Conservation (phyloP, 768 basidiomycete species). For the Boletus huronensis region DNA sequence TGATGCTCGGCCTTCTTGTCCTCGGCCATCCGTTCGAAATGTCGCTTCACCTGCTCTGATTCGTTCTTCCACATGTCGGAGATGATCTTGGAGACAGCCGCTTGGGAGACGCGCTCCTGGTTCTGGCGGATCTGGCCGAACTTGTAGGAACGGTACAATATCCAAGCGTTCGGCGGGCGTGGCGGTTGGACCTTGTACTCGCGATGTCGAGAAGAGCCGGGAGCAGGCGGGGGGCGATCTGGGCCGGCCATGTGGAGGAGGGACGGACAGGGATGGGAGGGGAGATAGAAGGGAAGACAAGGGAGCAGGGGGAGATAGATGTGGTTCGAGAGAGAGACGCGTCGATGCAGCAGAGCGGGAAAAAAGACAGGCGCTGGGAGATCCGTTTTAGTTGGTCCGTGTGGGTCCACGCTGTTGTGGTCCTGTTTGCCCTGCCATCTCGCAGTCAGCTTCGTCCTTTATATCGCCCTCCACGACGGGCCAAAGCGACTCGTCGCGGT, state of each 20-base stretch:
- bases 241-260: slow-evolving; percentile 24
- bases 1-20: slow-evolving; percentile 50
- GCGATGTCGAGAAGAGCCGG: slow-evolving; percentile 2
- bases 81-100: slow-evolving; percentile 61
- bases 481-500: slow-evolving; percentile 6
- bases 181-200: slow-evolving; percentile 39
- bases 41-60: slow-evolving; percentile 40
- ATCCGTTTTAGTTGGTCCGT: slow-evolving; percentile 34
- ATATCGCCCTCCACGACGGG: slow-evolving; percentile 11
- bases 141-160: slow-evolving; percentile 69
- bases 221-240: slow-evolving; percentile 2
- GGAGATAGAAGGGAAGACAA: slow-evolving; percentile 5
- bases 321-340: slow-evolving; percentile 24
- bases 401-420: slow-evolving; percentile 35
- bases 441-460: slow-evolving; percentile 3
- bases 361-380: slow-evolving; percentile 20
- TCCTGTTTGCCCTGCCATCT: slow-evolving; percentile 24
- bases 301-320: slow-evolving; percentile 14
- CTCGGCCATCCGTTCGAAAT: slow-evolving; percentile 55
- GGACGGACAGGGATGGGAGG: slow-evolving; percentile 1
- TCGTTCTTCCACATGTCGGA: slow-evolving; percentile 63
- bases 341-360: slow-evolving; percentile 24
- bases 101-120: slow-evolving; percentile 45
- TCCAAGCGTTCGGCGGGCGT: slow-evolving; percentile 81
- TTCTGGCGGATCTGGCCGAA: slow-evolving; percentile 28